Base-by-base conservation (phyloP, 305 asterid species). In the Andrographis paniculata region DNA sequence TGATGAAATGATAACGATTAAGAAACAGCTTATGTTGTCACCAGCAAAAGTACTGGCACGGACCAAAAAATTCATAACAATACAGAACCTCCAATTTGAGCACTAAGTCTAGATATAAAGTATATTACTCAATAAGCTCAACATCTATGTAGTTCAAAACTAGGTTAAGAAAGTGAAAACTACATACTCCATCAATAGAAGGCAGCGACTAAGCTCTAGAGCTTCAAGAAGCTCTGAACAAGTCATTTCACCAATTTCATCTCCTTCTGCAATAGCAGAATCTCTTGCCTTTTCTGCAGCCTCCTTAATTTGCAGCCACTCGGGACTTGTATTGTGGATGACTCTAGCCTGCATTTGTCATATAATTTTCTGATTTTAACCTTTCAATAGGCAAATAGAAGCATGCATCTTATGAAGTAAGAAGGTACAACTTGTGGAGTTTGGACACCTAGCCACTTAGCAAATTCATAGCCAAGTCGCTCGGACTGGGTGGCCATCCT, bases 401-500 rank as follows among this genome's bases (percentile, higher is more conserved):
- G 56, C 33, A 67, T 67, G 39, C 50, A 48, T 56, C 23, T 22
- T 37, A 55, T 51, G 47, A 61, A 69, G 80, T 56, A 58, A 66
- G 69, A 65, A 69, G 81, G 73, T 61, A 79, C 81, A 54, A 91
- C 99, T 66, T 91, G 99, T 52, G 99, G 99, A 62, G 89, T 87
- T 71, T 69, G 84, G 82, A 91, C 93, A 67, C 99, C 96, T 58
- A 91, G 95, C 95, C 96, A 87, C 79, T 79, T 91, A 8, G 96
- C 96, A 71, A 87, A 86, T 64, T 91, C 99, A 65, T 77, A 87
- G 63, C 99, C 99, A 66, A 91, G 91, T 58, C 96, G 79, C 60
- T 91, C 99, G 58, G 99, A 91, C 63, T 91, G 99, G 53, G 96
- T 91, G 64, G 99, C 96, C 96, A 91, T 91, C 83, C 99, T 83